Evolutionary conservation across 2,329 filamentous ascomycete species (phyloP), one percentile per base, ranked within the genome.

Genomic region (Microsporum canis): DNA sequence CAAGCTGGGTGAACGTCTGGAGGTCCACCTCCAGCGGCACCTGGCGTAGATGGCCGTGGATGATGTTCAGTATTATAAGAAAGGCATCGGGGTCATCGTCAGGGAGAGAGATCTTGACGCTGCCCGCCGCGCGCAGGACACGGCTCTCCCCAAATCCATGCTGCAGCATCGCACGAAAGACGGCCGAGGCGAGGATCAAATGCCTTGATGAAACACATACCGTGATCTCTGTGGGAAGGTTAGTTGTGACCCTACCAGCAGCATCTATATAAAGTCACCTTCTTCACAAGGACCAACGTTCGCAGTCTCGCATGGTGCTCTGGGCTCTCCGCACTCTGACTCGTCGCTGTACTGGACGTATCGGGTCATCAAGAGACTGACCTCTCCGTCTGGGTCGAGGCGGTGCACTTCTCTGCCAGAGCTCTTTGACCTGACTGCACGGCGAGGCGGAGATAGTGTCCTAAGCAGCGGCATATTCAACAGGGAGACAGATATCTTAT

Each of bases 71-170:
- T 12, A 74, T 64, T 12, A 70, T 63, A 2, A 66, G 58, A 51
- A 73, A 64, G 1, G 69, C 63, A 14, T 66, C 61, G 0, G 68
- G 68, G 7, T 70, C 66, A 49, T 75, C 72, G 1, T 72, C 69
- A 0, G 72, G 71, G 0, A 75, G 64, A 12, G 59, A 47, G 36
- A 66, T 61, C 45, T 65, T 60, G 3, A 65, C 63, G 3, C 59
- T 64, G 8, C 63, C 63, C 8, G 59, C 63, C 31, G 51, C 17
- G 4, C 56, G 57, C 31, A 65, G 36, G 3, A 47, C 45, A 34
- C 61, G 62, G 55, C 64, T 62, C 56, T 65, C 64, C 39, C 43
- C 62, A 29, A 65, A 65, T 39, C 59, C 62, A 23, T 60, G 63
- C 38, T 64, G 61, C 12, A 65, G 61, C 64, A 65, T 65, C 12